Evolutionary conservation across 768 basidiomycete species (phyloP).

Genomic region (Termitomyces sp.): DNA sequence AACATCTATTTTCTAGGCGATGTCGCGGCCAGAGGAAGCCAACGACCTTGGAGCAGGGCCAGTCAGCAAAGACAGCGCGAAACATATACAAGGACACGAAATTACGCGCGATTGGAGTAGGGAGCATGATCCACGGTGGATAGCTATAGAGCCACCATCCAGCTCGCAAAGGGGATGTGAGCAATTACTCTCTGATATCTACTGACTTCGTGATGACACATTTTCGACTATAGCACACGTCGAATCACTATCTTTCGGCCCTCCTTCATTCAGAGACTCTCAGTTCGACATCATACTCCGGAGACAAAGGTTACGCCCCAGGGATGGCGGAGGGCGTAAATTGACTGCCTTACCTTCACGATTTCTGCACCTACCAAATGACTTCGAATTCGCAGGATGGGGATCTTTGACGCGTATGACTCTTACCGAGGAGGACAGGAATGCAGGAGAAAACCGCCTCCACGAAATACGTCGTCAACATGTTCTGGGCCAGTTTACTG

Average conservation of each 20-base stretch:
- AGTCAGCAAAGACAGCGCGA: neutral
- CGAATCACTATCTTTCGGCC: neutral
- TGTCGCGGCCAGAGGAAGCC: neutral
- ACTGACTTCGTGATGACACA: neutral
- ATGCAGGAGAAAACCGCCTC: conserved; percentile 25
- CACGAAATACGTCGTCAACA: conserved; percentile 24
- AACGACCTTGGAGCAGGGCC: neutral
- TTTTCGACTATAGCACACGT: neutral
- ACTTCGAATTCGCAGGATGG: conserved; percentile 74
- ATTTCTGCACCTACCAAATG: conserved; percentile 54
- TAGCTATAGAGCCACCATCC: neutral
- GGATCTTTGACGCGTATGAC: conserved; percentile 45
- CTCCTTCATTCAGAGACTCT: neutral
- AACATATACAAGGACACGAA: neutral
- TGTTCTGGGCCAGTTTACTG: conserved; percentile 57
- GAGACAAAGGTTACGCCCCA: conserved; percentile 24
- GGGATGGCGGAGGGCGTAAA: conserved; percentile 38
- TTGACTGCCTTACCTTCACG: conserved; percentile 43
- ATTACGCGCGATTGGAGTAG: too few relatives aligned
- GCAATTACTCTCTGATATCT: neutral
- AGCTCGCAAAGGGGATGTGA: neutral
- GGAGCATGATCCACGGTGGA: neutral
- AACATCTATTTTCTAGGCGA: neutral
- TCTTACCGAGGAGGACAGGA: conserved; percentile 37
- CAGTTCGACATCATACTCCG: neutral